A percentile compares a stretch with the other conserved stretches of the same genome.
Evolutionary conservation across 257 asterid species (phyloP).

Genomic region (Solanum peruvianum): DNA sequence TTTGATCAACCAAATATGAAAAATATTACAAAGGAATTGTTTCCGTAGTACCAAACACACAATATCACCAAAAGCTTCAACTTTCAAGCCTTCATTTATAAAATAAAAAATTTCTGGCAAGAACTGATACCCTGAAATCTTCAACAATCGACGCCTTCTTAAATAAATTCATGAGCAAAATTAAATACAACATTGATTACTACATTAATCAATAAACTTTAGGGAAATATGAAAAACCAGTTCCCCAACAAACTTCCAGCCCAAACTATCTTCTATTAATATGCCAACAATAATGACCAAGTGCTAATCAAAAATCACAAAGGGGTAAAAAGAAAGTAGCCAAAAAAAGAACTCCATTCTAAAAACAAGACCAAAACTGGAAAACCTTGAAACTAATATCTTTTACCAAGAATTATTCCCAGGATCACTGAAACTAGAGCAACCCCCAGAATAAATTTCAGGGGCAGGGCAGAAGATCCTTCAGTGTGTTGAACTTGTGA

Average conservation of each 20-base stretch:
- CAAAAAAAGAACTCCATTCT: neutral
- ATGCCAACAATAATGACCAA: neutral
- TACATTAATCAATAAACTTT: neutral
- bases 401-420: slow-evolving; percentile 67
- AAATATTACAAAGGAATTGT: neutral
- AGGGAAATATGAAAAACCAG: neutral
- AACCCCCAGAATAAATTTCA: slow-evolving; percentile 56
- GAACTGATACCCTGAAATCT: neutral
- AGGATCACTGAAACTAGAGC: slow-evolving; percentile 59
- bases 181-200: neutral
- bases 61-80: neutral
- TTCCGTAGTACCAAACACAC: neutral
- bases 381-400: slow-evolving; percentile 21
- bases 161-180: neutral
- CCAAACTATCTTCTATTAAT: neutral
- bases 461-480: slow-evolving; percentile 26
- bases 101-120: neutral
- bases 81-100: neutral
- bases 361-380: neutral
- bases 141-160: neutral
- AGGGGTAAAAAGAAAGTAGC: neutral
- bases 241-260: neutral
- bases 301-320: neutral
- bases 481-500: slow-evolving; percentile 24
- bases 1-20: neutral